Evolutionary conservation across 345 rosid genomes (phyloP).

Genomic region (Ricinus communis): DNA sequence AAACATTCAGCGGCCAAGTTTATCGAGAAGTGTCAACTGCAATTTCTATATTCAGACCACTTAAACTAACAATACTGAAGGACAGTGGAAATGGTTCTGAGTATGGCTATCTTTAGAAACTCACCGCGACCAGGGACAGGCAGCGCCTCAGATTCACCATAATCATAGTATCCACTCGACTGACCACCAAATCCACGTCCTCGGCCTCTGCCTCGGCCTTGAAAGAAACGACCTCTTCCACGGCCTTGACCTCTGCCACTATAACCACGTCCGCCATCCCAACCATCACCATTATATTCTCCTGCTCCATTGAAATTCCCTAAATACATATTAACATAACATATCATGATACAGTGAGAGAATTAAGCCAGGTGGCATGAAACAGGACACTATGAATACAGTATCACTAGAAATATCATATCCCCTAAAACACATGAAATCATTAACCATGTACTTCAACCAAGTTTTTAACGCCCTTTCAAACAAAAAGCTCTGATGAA

Average conservation of each 20-base stretch:
- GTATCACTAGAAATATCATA: not conserved
- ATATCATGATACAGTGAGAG: not conserved
- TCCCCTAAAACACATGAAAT: not conserved
- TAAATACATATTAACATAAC: not conserved
- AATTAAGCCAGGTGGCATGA: not conserved
- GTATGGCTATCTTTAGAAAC: constrained; percentile 11
- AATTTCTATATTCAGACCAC: not conserved
- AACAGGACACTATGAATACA: not conserved
- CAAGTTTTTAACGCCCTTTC: not conserved
- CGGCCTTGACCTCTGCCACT: constrained; percentile 20
- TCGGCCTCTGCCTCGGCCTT: constrained; percentile 14
- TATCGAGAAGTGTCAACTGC: not conserved
- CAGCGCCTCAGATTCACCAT: constrained; percentile 26
- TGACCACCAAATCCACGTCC: constrained; percentile 27
- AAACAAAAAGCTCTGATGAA: not conserved
- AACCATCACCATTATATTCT: constrained; percentile 17
- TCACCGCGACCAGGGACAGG: constrained; percentile 30
- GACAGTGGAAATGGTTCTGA: not conserved
- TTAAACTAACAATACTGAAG: not conserved
- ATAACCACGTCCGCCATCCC: constrained; percentile 19
- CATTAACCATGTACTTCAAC: not conserved
- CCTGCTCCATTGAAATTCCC: constrained; percentile 22
- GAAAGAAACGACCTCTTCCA: constrained; percentile 17
- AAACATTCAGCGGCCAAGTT: not conserved
- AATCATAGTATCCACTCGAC: constrained; percentile 28